Percentiles rank a stretch among this genome's conserved stretches.
Conservation (phyloP, 805 yeast species). For the Isabelozyma rhagii region DNA sequence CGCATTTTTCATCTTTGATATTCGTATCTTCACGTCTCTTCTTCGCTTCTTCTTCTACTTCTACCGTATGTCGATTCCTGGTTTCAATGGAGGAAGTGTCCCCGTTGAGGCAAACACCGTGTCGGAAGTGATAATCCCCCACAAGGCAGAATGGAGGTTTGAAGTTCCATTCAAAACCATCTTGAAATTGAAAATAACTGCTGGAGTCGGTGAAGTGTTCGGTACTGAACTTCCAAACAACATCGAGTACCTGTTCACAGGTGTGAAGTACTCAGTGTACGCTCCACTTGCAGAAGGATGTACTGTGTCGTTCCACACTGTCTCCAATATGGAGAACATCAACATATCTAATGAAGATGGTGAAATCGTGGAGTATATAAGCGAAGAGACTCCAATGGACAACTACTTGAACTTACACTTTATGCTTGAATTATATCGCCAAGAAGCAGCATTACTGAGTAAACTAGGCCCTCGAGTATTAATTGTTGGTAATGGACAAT, state of each 20-base stretch:
- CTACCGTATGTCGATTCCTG: conserved; percentile 15
- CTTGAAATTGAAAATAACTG: conserved; percentile 47
- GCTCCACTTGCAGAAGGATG: conserved; percentile 61
- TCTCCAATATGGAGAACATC: conserved; percentile 21
- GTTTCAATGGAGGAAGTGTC: conserved; percentile 8
- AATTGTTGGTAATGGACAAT: conserved; percentile 65
- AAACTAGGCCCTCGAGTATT: conserved; percentile 53
- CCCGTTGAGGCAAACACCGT: conserved; percentile 1
- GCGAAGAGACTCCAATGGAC: conserved; percentile 69
- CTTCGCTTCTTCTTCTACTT: not conserved
- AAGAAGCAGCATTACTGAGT: conserved; percentile 19
- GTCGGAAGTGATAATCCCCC: conserved; percentile 24
- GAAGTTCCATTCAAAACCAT: conserved; percentile 56
- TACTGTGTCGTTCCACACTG: conserved; percentile 43
- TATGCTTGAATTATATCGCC: conserved; percentile 58
- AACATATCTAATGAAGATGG: conserved; percentile 30
- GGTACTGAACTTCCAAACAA: conserved; percentile 89
- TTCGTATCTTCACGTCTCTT: not conserved
- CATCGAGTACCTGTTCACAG: conserved; percentile 41
- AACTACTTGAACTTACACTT: conserved; percentile 69
- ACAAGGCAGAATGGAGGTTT: conserved; percentile 70
- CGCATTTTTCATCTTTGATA: not conserved
- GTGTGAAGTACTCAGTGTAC: conserved; percentile 36
- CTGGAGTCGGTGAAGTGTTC: conserved; percentile 84
- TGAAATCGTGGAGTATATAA: conserved; percentile 54